A percentile compares a stretch with the other conserved stretches of the same genome.
Evolutionary conservation across 2,329 filamentous ascomycete genomes (phyloP).

Genomic region (Diaporthe sp.): DNA sequence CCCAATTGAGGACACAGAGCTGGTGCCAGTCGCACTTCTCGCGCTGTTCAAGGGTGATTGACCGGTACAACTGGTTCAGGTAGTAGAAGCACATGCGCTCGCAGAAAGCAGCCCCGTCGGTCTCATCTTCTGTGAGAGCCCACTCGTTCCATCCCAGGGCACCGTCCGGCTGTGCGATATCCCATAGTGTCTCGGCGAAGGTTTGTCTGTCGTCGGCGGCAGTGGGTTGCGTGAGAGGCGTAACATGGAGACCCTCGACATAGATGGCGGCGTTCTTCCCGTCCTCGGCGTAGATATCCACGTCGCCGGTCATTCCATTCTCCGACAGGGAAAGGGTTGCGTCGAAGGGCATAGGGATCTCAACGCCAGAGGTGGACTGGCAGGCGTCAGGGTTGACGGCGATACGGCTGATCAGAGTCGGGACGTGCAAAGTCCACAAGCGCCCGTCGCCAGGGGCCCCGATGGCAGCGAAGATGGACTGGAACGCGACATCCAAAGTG

Average conservation of each 20-base stretch:
- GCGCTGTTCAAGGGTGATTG: conserved; percentile 44
- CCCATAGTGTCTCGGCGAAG: conserved; percentile 37
- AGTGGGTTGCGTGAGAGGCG: conserved; percentile 33
- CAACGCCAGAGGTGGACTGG: neutral
- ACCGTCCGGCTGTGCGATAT: conserved; percentile 12
- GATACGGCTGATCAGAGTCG: conserved; percentile 22
- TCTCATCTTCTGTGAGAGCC: conserved; percentile 36
- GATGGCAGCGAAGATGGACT: conserved; percentile 30
- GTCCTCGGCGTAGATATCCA: conserved; percentile 34
- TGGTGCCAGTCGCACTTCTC: conserved; percentile 41
- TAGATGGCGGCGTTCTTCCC: conserved; percentile 34
- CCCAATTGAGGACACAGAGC: conserved; percentile 41
- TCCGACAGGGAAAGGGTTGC: neutral
- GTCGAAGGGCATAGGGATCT: conserved; percentile 7
- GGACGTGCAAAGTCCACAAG: conserved; percentile 30
- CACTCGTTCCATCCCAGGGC: conserved; percentile 8
- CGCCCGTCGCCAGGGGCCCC: conserved; percentile 27
- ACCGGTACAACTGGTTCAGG: conserved; percentile 42
- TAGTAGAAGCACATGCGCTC: conserved; percentile 47
- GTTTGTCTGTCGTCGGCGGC: conserved; percentile 36
- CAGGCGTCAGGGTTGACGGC: conserved; percentile 30
- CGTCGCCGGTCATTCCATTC: conserved; percentile 29
- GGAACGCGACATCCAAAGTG: conserved; percentile 32
- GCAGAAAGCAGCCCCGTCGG: conserved; percentile 38
- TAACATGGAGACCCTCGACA: conserved; percentile 36